phyloP scores from a whole-genome alignment of 495 filamentous ascomycete genomes.

The Aspergillus ostianus region DNA sequence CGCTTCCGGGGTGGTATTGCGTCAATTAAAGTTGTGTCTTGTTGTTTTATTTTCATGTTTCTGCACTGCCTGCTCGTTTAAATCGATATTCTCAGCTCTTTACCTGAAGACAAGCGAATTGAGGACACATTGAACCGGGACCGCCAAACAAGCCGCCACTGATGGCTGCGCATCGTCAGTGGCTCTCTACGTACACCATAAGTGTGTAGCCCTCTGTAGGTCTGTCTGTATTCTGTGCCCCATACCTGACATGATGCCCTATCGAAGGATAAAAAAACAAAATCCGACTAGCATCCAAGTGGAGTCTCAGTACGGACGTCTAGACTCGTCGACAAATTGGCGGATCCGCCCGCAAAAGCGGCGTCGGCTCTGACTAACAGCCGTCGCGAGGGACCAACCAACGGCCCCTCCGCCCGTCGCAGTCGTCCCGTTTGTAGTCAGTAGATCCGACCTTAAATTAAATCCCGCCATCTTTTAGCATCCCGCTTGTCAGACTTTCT shows the following conservation, averaged over 20 bases:
- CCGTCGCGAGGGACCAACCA: not conserved
- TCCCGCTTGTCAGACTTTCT: not conserved
- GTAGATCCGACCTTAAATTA: not conserved
- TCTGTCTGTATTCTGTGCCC: no score
- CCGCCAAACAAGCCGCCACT: no score
- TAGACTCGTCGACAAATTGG: not conserved
- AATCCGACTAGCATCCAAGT: no score
- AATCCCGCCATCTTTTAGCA: not conserved
- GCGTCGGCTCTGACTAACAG: not conserved
- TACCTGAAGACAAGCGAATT: conserved; percentile 6
- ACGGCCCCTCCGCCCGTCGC: not conserved
- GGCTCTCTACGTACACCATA: no score
- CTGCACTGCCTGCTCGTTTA: conserved; percentile 2
- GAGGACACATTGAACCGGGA: conserved; percentile 1
- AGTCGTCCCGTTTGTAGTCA: no score
- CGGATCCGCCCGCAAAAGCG: not conserved
- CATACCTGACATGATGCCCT: no score
- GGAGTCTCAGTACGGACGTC: not conserved
- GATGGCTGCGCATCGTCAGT: no score
- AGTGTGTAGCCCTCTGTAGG: no score
- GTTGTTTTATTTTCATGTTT: conserved; percentile 14
- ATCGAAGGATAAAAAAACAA: no score
- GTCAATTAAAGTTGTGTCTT: conserved; percentile 38
- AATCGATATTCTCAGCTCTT: conserved; percentile 8
- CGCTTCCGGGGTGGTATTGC: conserved; percentile 53